phyloP scores from a whole-genome alignment of 306 rosid species.

The Dicorynia guianensis region DNA sequence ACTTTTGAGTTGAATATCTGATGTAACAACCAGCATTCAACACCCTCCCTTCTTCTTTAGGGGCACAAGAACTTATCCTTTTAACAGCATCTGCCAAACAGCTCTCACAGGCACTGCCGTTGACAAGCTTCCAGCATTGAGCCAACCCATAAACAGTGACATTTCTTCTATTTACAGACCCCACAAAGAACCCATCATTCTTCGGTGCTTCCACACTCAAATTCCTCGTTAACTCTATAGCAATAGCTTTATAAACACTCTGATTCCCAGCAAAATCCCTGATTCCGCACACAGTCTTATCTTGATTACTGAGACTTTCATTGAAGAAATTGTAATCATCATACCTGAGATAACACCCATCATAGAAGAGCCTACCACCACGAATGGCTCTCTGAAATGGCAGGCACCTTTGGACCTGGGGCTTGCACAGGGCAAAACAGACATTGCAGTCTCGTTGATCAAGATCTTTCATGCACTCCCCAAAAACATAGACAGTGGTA shows the following conservation, averaged over 20 bases:
- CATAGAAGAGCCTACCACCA: constrained; percentile 64
- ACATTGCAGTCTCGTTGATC: constrained; percentile 61
- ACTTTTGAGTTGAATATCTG: constrained; percentile 64
- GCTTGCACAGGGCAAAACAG: constrained; percentile 72
- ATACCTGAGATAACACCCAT: constrained; percentile 72
- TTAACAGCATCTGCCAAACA: constrained; percentile 59
- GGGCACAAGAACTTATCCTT: constrained; percentile 50
- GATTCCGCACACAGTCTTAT: constrained; percentile 53
- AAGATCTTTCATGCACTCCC: constrained; percentile 75
- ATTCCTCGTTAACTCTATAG: constrained; percentile 56
- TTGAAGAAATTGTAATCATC: constrained; percentile 62
- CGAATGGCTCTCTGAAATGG: constrained; percentile 64
- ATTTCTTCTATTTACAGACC: constrained; percentile 42
- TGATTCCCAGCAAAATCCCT: constrained; percentile 33
- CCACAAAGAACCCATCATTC: constrained; percentile 60
- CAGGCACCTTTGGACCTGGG: constrained; percentile 60
- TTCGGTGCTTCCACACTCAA: constrained; percentile 55
- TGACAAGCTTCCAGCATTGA: constrained; percentile 75
- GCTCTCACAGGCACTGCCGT: constrained; percentile 42
- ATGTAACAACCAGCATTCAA: constrained; percentile 74
- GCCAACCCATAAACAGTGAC: constrained; percentile 71
- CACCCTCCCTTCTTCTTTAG: constrained; percentile 70
- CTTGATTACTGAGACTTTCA: constrained; percentile 46
- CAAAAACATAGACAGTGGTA: constrained; percentile 59
- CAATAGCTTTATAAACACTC: constrained; percentile 46